Percentiles rank a stretch among this genome's conserved stretches.
These are phyloP conservation scores for Cercospora berteroae DNA, from an alignment of 2,329 filamentous ascomycete genomes.

Conservation along the genomic window DNA sequence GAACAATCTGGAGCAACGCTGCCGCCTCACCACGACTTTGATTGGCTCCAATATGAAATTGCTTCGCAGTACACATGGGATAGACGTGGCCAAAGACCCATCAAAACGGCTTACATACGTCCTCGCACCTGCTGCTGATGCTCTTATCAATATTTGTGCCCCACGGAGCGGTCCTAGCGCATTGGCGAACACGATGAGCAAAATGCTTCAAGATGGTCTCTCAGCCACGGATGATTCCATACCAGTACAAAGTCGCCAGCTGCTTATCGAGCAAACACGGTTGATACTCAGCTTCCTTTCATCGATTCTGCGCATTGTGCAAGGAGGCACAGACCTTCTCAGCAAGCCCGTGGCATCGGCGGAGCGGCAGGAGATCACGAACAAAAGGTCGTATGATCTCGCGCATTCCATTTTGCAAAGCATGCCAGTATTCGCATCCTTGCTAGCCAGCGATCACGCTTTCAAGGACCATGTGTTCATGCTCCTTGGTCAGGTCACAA, in stretches of 20 bases:
- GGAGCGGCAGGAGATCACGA: slow-evolving; percentile 4
- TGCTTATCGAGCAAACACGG: slow-evolving; percentile 25
- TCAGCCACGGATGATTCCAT: slow-evolving; percentile 24
- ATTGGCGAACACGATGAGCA: slow-evolving; percentile 20
- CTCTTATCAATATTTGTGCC: slow-evolving; percentile 70
- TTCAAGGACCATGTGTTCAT: slow-evolving; percentile 27
- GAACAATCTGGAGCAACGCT: slow-evolving; percentile 63
- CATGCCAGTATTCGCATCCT: slow-evolving; percentile 27
- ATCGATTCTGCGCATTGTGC: slow-evolving; percentile 25
- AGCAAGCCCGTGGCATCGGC: background rate
- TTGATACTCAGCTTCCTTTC: slow-evolving; percentile 21
- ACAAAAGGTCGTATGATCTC: slow-evolving; percentile 18
- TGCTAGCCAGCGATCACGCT: slow-evolving; percentile 27
- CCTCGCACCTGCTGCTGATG: slow-evolving; percentile 70
- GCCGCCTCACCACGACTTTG: slow-evolving; percentile 66
- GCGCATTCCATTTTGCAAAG: slow-evolving; percentile 22
- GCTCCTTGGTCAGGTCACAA: slow-evolving; percentile 28
- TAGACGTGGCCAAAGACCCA: slow-evolving; percentile 59
- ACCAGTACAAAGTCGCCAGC: slow-evolving; percentile 19
- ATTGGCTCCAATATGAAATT: slow-evolving; percentile 69
- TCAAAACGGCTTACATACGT: slow-evolving; percentile 56
- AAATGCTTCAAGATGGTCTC: slow-evolving; percentile 23
- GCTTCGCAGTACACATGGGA: slow-evolving; percentile 69
- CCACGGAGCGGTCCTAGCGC: slow-evolving; percentile 22
- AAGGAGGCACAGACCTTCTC: slow-evolving; percentile 14